Conservation (phyloP, 495 filamentous ascomycete species). For the Tetracladium setigerum region DNA sequence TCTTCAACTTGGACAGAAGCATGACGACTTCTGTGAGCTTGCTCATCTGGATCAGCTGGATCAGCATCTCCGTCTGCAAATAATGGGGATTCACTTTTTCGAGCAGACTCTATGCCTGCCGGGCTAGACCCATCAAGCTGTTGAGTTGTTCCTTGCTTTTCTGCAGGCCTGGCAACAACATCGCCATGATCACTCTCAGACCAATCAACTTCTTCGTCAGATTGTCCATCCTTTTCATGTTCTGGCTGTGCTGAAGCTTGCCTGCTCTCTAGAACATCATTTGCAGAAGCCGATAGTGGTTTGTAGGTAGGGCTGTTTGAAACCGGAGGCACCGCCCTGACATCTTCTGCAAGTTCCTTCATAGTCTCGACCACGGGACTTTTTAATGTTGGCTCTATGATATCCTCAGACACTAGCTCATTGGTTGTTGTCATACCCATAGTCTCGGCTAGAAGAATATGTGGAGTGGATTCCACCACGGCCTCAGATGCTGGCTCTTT, state of each 20-base stretch:
- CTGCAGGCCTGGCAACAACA: conserved; percentile 1
- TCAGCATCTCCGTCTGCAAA: background rate
- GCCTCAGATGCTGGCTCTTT: background rate
- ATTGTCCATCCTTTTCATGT: conserved; percentile 10
- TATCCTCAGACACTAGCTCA: too few relatives aligned
- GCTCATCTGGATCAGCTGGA: background rate
- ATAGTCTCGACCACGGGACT: conserved; percentile 1
- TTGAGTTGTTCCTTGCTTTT: background rate
- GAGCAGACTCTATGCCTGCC: background rate
- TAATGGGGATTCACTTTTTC: too few relatives aligned
- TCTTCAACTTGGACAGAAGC: conserved; percentile 3
- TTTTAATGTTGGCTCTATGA: background rate
- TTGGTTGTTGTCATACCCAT: too few relatives aligned
- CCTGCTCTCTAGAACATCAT: conserved; percentile 11
- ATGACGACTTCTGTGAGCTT: background rate
- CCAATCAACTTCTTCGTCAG: conserved; percentile 31
- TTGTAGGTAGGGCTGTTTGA: background rate
- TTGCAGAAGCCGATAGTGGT: background rate
- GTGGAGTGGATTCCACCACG: too few relatives aligned
- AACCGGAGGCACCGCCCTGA: conserved; percentile 32
- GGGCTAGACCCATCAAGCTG: too few relatives aligned
- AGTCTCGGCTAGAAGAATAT: too few relatives aligned
- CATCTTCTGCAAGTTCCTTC: conserved; percentile 13
- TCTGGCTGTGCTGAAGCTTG: conserved; percentile 4
- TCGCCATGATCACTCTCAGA: conserved; percentile 34